Conservation (phyloP, 192 early-diverging fungal genomes). For the Piromyces finnis region DNA sequence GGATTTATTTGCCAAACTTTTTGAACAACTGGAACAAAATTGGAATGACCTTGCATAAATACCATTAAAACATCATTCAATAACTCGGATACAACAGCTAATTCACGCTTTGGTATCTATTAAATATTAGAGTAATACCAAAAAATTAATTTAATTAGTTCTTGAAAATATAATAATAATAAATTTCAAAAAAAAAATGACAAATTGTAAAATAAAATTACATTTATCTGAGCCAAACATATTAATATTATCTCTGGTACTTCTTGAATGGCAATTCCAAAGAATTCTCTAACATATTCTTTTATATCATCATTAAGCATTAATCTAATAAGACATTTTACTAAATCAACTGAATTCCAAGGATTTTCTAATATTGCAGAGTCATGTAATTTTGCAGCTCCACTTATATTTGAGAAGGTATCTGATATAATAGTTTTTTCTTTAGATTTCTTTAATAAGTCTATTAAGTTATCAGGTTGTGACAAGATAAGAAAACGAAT, state of each 20-base stretch:
- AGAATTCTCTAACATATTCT: constrained; percentile 43
- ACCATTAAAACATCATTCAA: constrained; percentile 32
- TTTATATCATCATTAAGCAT: not conserved
- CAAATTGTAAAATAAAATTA: constrained; percentile 6
- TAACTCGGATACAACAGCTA: constrained; percentile 32
- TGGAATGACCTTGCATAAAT: constrained; percentile 44
- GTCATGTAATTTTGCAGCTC: not conserved
- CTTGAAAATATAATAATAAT: too few relatives aligned
- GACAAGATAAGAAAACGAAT: not conserved
- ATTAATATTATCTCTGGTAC: constrained; percentile 57
- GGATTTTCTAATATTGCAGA: not conserved
- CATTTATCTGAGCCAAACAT: constrained; percentile 47
- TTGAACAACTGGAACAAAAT: constrained; percentile 43
- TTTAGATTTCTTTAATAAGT: not conserved
- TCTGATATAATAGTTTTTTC: not conserved
- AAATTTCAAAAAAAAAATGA: too few relatives aligned
- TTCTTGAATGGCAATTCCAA: constrained; percentile 38
- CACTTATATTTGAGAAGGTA: not conserved
- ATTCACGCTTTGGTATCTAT: constrained; percentile 19
- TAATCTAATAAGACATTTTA: not conserved
- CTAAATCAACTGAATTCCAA: not conserved
- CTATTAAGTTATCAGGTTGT: not conserved
- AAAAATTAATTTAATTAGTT: too few relatives aligned
- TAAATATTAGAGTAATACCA: too few relatives aligned
- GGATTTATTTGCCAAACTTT: constrained; percentile 50